Base-by-base conservation (phyloP, 2,329 filamentous ascomycete genomes). In the Trichoderma sp. region DNA sequence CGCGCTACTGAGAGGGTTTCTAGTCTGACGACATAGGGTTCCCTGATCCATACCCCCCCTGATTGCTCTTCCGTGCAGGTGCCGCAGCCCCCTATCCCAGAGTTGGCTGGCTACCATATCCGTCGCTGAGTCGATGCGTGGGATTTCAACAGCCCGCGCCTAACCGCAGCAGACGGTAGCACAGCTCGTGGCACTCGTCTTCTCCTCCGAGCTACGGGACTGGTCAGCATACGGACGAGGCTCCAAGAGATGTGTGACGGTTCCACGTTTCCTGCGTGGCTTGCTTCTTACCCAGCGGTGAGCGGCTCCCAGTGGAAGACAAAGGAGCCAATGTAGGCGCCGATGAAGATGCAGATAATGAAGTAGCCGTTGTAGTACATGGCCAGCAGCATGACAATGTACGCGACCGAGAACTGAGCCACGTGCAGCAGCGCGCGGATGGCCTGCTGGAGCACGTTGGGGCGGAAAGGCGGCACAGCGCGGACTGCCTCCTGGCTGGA, bases 271-370 rank as follows among this genome's bases (percentile, higher is more conserved):
- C 34, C 12, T 10, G 34, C 17, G 21, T 26, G 15, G n/a, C 7
- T 30, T n/a, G 44, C 74, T 39, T 12, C 34, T 65, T 70, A 77
- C 74, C 69, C 67, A 5, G 72, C 67, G 7, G 72, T 68, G 17
- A 85, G 71, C 0, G 74, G 78, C 73, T 90, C 89, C 89, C 90
- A 93, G 34, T 87, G 85, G 74, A 92, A 94, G 66, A 91, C 72
- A 68, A 93, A 91, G 14, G 84, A 82, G 17, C 91, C 92, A 5
- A 93, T 64, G 68, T 86, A 92, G 0, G 89, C 86, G 1, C 92
- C 92, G 63, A 94, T 84, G 68, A 94, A 85, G 74, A 95, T 92
- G 70, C 87, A 91, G 66, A 94, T 88, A 74, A 95, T 91, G 68
- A 95, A 83, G 76, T 92, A 95, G 10, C 88, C 86, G 70, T 86